Base-by-base conservation (phyloP, 441 rosid species). In the Sinapis alba region DNA sequence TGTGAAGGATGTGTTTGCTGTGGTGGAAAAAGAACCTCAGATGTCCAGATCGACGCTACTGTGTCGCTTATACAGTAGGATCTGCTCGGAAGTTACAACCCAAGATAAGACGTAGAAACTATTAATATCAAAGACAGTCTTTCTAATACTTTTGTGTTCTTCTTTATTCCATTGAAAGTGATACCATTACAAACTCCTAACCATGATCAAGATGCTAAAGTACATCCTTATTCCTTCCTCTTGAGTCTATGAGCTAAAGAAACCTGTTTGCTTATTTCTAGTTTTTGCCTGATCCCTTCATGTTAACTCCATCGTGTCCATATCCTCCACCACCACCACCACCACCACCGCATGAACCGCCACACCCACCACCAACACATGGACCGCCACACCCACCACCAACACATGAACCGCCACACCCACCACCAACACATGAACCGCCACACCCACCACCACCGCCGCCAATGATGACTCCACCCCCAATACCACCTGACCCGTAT, bases 11-110 rank as follows among this genome's bases (percentile, higher is more conserved):
- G 86, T 88, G 75, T 86, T 93, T 50, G 50, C 87, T 26, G 97
- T 79, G 56, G 78, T 95, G 81, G 98, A 90, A 85, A 86, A 86
- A 72, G 98, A 95, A 73, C 95, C 97, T 58, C 95, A 91, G 74
- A 90, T 93, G 99, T 83, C 86, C 0, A 88, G 78, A 76, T 95
- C 97, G 18, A 86, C 86, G 51, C 77, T 91, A 68, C 67, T 93
- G 47, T 95, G 86, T 75, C 83, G 86, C 69, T 71, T 95, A 71
- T 87, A 85, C 62, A 87, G 83, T 74, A 90, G 79, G 83, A 75
- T 79, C 60, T 38, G 68, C 24, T 80, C 86, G 2, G 87, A 88
- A 73, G 70, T 85, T 68, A 9, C 6, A 69, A 62, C 10, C 19
- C 28, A 69, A 75, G 50, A 53, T 12, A 36, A 51, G 58, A 38